Evolutionary conservation across 495 filamentous ascomycete species (phyloP).

Genomic region (Amniculicola lignicola): DNA sequence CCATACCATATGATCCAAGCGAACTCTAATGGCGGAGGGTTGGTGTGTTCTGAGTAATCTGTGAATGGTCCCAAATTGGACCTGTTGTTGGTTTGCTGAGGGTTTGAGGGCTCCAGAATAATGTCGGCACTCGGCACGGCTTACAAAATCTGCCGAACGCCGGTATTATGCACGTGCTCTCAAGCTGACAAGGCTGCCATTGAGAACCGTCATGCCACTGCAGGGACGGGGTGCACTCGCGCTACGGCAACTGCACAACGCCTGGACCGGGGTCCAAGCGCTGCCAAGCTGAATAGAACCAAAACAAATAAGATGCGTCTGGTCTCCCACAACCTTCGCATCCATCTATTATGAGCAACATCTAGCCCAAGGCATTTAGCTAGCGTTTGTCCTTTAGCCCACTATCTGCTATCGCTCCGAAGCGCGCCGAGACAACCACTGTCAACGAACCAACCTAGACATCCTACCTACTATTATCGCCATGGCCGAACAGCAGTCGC

Average conservation of each 20-base stretch:
- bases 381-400: slow-evolving; percentile 8
- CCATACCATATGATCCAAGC: neutral
- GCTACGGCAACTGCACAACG: slow-evolving; percentile 1
- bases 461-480: slow-evolving; percentile 15
- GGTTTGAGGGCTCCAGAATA: no score
- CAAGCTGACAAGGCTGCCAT: no score
- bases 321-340: slow-evolving; percentile 13
- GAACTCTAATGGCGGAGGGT: neutral
- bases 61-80: neutral
- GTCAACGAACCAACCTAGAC: slow-evolving; percentile 13
- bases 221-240: neutral
- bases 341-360: slow-evolving; percentile 11
- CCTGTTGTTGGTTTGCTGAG: no score
- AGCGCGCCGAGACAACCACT: slow-evolving; percentile 14
- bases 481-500: slow-evolving; percentile 25
- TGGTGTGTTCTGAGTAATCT: neutral
- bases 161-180: no score
- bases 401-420: slow-evolving; percentile 11
- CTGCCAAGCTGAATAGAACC: neutral
- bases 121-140: no score
- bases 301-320: slow-evolving; percentile 1
- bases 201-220: slow-evolving; percentile 1
- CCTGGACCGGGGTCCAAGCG: neutral
- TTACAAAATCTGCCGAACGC: no score
- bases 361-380: slow-evolving; percentile 2